phyloP scores from a whole-genome alignment of 805 yeast species.

The Priceomyces haplophilus region DNA sequence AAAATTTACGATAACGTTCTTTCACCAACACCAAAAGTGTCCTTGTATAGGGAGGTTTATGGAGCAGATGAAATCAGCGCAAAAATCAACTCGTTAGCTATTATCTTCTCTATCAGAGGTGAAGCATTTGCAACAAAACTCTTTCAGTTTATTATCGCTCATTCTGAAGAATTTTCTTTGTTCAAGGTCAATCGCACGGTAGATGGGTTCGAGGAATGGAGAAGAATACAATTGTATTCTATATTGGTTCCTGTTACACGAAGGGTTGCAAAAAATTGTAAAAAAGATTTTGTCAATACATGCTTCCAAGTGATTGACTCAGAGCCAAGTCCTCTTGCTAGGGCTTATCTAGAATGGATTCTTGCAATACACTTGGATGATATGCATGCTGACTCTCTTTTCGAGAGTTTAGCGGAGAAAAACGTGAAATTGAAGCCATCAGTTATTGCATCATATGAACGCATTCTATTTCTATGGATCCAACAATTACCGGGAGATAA shows the following conservation, averaged over 20 bases:
- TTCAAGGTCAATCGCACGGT: conserved; percentile 50
- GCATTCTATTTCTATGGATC: conserved; percentile 56
- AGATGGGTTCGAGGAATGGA: conserved; percentile 69
- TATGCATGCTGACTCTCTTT: conserved; percentile 10
- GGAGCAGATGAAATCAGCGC: conserved; percentile 58
- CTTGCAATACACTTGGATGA: conserved; percentile 43
- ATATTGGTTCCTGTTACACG: conserved; percentile 35
- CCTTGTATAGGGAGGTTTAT: conserved; percentile 47
- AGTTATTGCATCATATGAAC: conserved; percentile 58
- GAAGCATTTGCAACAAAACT: conserved; percentile 26
- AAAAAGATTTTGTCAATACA: conserved; percentile 19
- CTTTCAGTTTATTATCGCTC: conserved; percentile 35
- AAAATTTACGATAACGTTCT: conserved; percentile 47
- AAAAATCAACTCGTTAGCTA: conserved; percentile 48
- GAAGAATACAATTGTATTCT: conserved; percentile 55
- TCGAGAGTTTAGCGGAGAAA: conserved; percentile 16
- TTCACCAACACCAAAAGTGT: conserved; percentile 18
- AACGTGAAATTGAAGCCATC: conserved; percentile 44
- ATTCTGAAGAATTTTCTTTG: conserved; percentile 40
- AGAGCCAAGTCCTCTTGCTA: conserved; percentile 77
- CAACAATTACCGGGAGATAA: conserved; percentile 34
- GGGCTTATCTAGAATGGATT: conserved; percentile 80
- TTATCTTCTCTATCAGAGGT: conserved; percentile 34
- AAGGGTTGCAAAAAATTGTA: conserved; percentile 8
- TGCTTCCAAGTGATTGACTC: conserved; percentile 38